Evolutionary conservation across 148 eudicot species (phyloP).

Genomic region (Pouteria glomerata): DNA sequence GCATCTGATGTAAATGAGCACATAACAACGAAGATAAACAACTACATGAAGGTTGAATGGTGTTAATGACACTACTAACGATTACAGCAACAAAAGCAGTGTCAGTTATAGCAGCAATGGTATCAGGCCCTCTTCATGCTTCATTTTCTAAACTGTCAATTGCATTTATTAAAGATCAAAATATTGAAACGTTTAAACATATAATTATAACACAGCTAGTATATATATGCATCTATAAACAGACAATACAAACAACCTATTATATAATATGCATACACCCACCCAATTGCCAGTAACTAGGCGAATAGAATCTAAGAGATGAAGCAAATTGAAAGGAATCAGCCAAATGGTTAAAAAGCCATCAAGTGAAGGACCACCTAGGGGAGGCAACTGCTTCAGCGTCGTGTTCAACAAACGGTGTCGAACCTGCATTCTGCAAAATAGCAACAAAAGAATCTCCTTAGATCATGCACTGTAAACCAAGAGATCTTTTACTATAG

Average conservation of each 20-base stretch:
- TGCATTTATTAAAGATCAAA: neutral
- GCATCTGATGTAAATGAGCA: neutral
- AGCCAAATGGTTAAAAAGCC: neutral
- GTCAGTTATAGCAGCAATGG: neutral
- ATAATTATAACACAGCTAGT: neutral
- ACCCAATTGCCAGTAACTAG: neutral
- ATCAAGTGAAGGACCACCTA: constrained; percentile 9
- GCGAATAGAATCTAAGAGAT: neutral
- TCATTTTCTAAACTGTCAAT: neutral
- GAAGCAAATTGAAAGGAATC: neutral
- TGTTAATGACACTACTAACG: neutral
- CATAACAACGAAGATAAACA: neutral
- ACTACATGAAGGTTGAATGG: neutral
- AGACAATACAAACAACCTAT: neutral
- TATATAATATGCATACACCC: neutral
- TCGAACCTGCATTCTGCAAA: constrained; percentile 14
- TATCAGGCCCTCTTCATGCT: neutral
- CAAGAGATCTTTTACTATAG: neutral
- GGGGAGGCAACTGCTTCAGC: neutral
- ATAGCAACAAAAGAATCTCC: neutral
- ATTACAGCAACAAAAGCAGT: neutral
- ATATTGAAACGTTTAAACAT: neutral
- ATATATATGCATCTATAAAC: neutral
- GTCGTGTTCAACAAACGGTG: neutral
- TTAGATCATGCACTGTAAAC: neutral